These are phyloP conservation scores for Trametes meyenii DNA, from an alignment of 768 basidiomycete genomes.

Conservation along the genomic window DNA sequence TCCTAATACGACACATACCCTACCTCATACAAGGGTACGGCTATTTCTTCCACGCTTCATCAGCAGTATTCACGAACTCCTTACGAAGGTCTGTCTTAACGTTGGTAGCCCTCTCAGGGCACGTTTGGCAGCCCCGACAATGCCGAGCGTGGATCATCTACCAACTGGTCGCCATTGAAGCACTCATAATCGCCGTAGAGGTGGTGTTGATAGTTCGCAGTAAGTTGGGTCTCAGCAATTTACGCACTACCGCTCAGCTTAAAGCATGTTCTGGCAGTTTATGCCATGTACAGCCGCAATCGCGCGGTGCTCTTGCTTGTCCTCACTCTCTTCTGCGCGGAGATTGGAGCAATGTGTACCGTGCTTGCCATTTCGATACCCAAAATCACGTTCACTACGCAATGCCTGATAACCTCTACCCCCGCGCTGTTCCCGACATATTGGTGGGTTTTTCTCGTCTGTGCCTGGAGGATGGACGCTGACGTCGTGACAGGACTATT, in stretches of 20 bases:
- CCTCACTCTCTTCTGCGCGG: constrained; percentile 8
- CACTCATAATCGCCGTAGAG: constrained; percentile 14
- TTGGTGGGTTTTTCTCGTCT: not conserved
- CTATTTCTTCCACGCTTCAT: not conserved
- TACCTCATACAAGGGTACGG: constrained; percentile 12
- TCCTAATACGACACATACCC: constrained; percentile 20
- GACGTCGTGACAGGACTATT: not conserved
- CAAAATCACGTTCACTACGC: constrained; percentile 4
- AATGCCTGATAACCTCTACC: constrained; percentile 15
- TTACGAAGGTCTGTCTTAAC: not conserved
- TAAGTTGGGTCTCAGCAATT: not conserved
- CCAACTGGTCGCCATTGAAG: constrained; percentile 4
- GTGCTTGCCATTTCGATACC: constrained; percentile 11
- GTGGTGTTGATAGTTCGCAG: constrained; percentile 18
- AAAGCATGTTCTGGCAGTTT: constrained; percentile 3
- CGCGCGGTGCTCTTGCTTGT: not conserved
- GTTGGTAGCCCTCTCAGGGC: not conserved
- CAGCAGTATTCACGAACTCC: not conserved
- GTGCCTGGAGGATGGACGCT: not conserved
- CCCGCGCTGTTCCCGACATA: constrained; percentile 8
- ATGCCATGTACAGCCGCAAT: constrained; percentile 18
- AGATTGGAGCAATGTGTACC: constrained; percentile 10
- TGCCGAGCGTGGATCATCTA: constrained; percentile 15
- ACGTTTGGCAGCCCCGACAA: not conserved
- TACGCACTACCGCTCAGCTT: not conserved